Conservation (phyloP, 768 basidiomycete species). For the Melanogaster broomeanus region DNA sequence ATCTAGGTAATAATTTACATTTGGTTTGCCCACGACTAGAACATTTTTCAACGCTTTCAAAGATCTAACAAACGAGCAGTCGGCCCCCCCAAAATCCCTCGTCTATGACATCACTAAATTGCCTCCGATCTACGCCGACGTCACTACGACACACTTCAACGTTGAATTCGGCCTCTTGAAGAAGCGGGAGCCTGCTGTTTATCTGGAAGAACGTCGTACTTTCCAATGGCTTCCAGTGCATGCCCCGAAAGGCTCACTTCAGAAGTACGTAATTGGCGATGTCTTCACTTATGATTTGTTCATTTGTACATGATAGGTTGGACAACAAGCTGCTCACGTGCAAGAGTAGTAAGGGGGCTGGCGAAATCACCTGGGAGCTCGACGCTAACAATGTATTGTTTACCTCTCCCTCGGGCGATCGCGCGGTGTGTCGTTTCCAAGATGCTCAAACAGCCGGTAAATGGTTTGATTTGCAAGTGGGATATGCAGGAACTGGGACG, state of each 20-base stretch:
- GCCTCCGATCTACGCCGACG: background rate
- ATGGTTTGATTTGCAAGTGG: conserved; percentile 7
- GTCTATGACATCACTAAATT: background rate
- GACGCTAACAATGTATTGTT: background rate
- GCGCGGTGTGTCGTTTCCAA: conserved; percentile 2
- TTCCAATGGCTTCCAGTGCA: background rate
- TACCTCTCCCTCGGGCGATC: background rate
- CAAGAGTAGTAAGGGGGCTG: background rate
- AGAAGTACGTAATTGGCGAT: background rate
- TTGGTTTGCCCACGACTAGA: too few relatives aligned
- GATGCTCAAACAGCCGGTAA: background rate
- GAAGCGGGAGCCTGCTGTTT: conserved; percentile 1
- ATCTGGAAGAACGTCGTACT: background rate
- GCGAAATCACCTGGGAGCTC: conserved; percentile 2
- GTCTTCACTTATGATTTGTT: too few relatives aligned
- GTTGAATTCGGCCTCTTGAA: background rate
- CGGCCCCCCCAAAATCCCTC: background rate
- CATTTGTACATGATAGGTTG: background rate
- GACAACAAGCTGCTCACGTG: background rate
- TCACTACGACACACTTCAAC: conserved; percentile 1
- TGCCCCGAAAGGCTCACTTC: background rate
- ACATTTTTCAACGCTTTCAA: background rate
- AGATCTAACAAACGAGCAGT: background rate
- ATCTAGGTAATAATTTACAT: too few relatives aligned
- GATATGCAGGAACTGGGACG: conserved; percentile 1